Evolutionary conservation across 257 asterid species (phyloP).

Genomic region (Jaltomata sinuosa): DNA sequence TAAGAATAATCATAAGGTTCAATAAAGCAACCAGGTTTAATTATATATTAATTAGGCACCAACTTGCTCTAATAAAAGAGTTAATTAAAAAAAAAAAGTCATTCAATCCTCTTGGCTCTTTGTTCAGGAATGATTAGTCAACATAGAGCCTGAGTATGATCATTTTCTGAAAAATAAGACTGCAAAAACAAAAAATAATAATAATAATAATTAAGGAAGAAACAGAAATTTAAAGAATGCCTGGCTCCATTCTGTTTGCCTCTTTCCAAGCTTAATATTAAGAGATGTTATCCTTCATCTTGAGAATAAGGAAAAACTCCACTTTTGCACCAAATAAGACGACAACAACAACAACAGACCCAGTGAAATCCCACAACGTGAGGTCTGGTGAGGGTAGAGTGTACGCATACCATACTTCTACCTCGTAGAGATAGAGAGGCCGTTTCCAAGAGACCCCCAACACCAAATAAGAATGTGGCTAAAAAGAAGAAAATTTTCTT

Average conservation of each 20-base stretch:
- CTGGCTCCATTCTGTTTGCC: slow-evolving; percentile 13
- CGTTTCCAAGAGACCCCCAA: no score
- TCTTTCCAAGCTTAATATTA: not conserved
- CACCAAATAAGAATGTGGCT: not conserved
- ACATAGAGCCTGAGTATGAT: not conserved
- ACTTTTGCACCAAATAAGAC: not conserved
- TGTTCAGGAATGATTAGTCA: not conserved
- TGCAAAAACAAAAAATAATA: not conserved
- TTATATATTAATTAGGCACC: not conserved
- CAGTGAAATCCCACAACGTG: no score
- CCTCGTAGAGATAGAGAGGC: no score
- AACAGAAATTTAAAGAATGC: not conserved
- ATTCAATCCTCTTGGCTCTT: not conserved
- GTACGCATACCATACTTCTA: no score
- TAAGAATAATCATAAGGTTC: not conserved
- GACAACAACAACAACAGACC: no score
- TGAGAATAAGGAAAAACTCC: not conserved
- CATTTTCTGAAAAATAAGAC: not conserved
- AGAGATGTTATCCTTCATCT: not conserved
- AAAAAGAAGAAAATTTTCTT: not conserved
- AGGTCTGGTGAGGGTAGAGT: no score
- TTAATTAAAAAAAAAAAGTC: not conserved
- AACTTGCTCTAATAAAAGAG: not conserved
- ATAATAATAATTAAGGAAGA: not conserved
- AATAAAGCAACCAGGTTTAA: not conserved